Conservation (phyloP, 768 basidiomycete species). For the Boletus barrowsii region DNA sequence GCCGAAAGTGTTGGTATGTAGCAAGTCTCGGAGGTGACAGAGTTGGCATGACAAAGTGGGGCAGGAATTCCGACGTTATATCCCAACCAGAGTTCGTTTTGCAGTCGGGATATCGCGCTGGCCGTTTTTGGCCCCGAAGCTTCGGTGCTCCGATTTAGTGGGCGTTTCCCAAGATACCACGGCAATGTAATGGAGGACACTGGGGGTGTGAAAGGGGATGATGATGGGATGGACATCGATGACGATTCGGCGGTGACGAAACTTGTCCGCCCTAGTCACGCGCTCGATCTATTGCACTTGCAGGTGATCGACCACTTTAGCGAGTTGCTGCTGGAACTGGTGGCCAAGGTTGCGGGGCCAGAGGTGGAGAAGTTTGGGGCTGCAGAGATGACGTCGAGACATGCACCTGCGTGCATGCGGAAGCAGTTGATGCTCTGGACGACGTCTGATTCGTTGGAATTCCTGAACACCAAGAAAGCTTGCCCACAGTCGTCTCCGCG, state of each 20-base stretch:
- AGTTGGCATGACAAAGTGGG: constrained; percentile 12
- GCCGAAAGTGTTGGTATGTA: constrained; percentile 45
- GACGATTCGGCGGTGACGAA: constrained; percentile 41
- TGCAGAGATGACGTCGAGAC: constrained; percentile 39
- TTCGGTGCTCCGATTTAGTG: constrained; percentile 39
- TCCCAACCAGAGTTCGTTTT: constrained; percentile 35
- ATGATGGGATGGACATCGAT: constrained; percentile 62
- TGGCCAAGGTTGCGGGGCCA: constrained; percentile 48
- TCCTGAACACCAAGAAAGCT: constrained; percentile 43
- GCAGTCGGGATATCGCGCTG: constrained; percentile 53
- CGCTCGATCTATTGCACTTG: constrained; percentile 63
- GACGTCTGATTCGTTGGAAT: constrained; percentile 54
- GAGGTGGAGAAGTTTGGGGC: constrained; percentile 40
- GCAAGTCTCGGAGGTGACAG: background rate
- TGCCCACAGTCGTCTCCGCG: constrained; percentile 39
- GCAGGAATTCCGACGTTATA: constrained; percentile 24
- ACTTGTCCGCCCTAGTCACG: constrained; percentile 46
- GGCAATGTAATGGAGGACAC: constrained; percentile 26
- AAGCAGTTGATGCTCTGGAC: constrained; percentile 51
- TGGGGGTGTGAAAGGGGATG: constrained; percentile 28
- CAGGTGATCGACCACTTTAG: constrained; percentile 70
- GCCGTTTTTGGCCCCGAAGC: constrained; percentile 42
- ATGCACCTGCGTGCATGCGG: constrained; percentile 53
- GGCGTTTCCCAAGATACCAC: constrained; percentile 36
- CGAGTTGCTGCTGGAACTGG: constrained; percentile 56